These are phyloP conservation scores for Fallopia convolvulus DNA, from an alignment of 148 eudicot species.

Conservation along the genomic window DNA sequence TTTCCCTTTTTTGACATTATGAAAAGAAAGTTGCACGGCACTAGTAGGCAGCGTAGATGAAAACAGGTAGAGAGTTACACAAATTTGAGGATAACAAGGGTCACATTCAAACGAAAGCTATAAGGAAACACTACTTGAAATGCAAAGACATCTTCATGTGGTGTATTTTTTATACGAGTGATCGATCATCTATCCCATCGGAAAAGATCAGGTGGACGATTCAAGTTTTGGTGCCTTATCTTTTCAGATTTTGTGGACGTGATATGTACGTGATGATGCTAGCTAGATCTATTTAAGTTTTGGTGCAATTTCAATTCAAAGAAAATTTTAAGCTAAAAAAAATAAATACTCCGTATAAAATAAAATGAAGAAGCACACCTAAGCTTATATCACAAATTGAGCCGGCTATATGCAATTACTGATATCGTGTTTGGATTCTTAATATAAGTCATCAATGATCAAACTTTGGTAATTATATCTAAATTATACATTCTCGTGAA, in stretches of 20 bases:
- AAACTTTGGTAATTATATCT: too few relatives aligned
- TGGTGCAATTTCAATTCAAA: too few relatives aligned
- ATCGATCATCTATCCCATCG: background rate
- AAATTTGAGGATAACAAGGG: background rate
- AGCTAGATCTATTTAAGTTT: too few relatives aligned
- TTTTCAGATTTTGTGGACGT: background rate
- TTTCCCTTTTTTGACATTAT: background rate
- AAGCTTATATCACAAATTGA: too few relatives aligned
- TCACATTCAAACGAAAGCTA: slow-evolving; percentile 4
- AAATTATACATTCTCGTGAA: too few relatives aligned
- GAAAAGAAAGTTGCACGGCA: background rate
- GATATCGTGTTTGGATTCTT: too few relatives aligned
- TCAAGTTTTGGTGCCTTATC: background rate
- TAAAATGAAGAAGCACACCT: too few relatives aligned
- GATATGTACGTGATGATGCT: too few relatives aligned
- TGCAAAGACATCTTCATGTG: background rate
- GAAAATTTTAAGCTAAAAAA: too few relatives aligned
- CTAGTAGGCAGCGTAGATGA: background rate
- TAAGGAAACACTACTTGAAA: background rate
- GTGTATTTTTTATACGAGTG: background rate
- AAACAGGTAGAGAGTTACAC: background rate
- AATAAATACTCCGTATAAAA: too few relatives aligned
- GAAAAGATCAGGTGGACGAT: background rate
- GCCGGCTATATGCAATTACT: too few relatives aligned
- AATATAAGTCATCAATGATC: too few relatives aligned